A percentile compares a stretch with the other conserved stretches of the same genome.
Evolutionary conservation across 345 rosid genomes (phyloP).

Genomic region (Murraya koenigii): DNA sequence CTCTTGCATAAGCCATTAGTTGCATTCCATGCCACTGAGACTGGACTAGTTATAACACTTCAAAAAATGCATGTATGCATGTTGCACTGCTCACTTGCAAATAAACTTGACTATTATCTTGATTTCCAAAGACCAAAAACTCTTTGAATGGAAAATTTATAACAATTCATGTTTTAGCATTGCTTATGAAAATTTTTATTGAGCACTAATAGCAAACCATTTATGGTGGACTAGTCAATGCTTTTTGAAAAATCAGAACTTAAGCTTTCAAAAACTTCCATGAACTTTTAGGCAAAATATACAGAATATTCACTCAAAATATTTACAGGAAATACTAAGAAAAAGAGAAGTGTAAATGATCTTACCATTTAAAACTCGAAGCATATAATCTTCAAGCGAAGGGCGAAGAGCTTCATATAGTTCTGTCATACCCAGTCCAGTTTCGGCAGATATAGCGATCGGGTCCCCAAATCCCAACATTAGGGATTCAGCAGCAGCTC

Average conservation of each 20-base stretch:
- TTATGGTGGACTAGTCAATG: not conserved
- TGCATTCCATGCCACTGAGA: not conserved
- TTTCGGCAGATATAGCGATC: slow-evolving; percentile 90
- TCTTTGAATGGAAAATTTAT: not conserved
- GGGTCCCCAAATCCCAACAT: slow-evolving; percentile 86
- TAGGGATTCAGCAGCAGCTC: slow-evolving; percentile 61
- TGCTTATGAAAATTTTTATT: not conserved
- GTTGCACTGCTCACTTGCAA: not conserved
- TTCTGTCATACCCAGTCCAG: slow-evolving; percentile 87
- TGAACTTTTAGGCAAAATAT: not conserved
- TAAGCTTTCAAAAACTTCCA: not conserved
- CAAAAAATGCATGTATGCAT: not conserved
- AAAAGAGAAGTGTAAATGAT: not conserved
- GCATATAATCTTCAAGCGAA: slow-evolving; percentile 60
- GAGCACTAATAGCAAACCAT: not conserved
- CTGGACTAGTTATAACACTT: too few relatives aligned
- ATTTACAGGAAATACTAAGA: not conserved
- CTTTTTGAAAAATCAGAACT: not conserved
- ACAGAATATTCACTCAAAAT: not conserved
- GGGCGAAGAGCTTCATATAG: slow-evolving; percentile 77
- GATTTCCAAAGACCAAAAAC: not conserved
- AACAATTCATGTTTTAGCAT: not conserved
- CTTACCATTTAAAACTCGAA: slow-evolving; percentile 55
- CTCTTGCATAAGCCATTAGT: not conserved
- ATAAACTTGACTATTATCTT: not conserved